phyloP scores from a whole-genome alignment of 768 basidiomycete species.

The Clitopilus hobsonii region DNA sequence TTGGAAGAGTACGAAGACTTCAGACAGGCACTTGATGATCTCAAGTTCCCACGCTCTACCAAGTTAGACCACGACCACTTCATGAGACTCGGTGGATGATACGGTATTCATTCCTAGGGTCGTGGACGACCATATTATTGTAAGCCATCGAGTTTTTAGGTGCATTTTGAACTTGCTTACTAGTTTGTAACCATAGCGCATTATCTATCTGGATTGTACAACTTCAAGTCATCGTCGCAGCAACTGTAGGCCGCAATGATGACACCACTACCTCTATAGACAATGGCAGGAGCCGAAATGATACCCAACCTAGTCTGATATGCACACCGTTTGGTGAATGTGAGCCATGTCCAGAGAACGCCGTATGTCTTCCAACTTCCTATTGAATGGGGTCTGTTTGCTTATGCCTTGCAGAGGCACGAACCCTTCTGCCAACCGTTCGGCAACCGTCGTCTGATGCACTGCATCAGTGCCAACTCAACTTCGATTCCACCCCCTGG shows the following conservation, averaged over 20 bases:
- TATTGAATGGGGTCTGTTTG: constrained; percentile 1
- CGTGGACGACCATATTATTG: background rate
- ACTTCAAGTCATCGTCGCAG: constrained; percentile 9
- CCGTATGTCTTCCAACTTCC: constrained; percentile 36
- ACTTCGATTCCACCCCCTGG: constrained; percentile 15
- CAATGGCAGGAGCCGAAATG: constrained; percentile 13
- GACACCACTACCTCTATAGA: constrained; percentile 2
- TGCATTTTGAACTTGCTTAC: background rate
- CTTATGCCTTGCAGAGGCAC: constrained; percentile 45
- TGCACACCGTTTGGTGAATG: constrained; percentile 57
- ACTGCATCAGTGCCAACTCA: constrained; percentile 53
- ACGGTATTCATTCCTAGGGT: background rate
- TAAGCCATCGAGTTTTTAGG: background rate
- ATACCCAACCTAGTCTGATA: constrained; percentile 25
- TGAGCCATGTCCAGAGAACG: constrained; percentile 58
- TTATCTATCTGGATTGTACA: constrained; percentile 13
- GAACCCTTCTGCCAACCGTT: constrained; percentile 96
- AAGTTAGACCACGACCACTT: background rate
- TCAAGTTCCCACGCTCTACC: background rate
- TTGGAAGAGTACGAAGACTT: background rate
- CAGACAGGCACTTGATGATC: constrained; percentile 1
- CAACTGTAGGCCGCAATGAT: constrained; percentile 4
- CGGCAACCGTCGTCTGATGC: constrained; percentile 86
- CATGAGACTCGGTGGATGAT: background rate
- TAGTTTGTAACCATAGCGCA: constrained; percentile 1